A percentile compares a stretch with the other conserved stretches of the same genome.
These are phyloP conservation scores for Gymnopilus dilepis DNA, from an alignment of 768 basidiomycete genomes.

Conservation along the genomic window DNA sequence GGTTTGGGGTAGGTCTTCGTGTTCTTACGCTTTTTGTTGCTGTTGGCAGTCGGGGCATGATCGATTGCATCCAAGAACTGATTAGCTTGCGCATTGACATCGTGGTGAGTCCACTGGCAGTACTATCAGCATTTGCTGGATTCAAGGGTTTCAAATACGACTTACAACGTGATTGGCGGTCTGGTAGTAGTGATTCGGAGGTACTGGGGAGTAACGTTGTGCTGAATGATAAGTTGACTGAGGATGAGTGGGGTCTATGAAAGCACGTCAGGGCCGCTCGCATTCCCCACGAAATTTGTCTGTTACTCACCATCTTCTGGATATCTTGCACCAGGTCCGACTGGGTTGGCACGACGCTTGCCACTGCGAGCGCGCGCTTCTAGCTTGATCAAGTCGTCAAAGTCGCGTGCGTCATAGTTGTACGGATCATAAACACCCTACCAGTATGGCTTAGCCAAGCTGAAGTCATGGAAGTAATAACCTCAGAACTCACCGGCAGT, in stretches of 20 bases:
- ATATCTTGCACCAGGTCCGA: not conserved
- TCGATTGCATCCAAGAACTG: not conserved
- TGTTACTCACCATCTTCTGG: not conserved
- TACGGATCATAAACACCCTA: not conserved
- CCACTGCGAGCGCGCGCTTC: not conserved
- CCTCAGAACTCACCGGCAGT: not conserved
- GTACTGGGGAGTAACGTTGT: not conserved
- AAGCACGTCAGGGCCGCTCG: not conserved
- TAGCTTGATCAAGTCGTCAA: not conserved
- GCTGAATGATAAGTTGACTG: too few relatives aligned
- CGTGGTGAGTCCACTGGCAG: not conserved
- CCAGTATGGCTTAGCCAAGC: not conserved
- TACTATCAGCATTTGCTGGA: too few relatives aligned
- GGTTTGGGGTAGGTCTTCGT: slow-evolving; percentile 2
- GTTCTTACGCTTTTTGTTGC: not conserved
- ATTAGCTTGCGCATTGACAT: not conserved
- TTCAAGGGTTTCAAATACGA: too few relatives aligned
- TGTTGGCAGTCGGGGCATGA: not conserved
- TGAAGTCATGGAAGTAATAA: not conserved
- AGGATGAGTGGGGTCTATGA: not conserved
- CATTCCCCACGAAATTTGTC: too few relatives aligned
- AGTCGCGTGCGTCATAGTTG: not conserved
- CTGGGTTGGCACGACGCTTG: not conserved
- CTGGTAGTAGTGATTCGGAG: not conserved
- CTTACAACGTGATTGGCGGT: not conserved